Base-by-base conservation (phyloP, 225 moss, liverwort and hornwort species). In the Pseudoscleropodium purum region DNA sequence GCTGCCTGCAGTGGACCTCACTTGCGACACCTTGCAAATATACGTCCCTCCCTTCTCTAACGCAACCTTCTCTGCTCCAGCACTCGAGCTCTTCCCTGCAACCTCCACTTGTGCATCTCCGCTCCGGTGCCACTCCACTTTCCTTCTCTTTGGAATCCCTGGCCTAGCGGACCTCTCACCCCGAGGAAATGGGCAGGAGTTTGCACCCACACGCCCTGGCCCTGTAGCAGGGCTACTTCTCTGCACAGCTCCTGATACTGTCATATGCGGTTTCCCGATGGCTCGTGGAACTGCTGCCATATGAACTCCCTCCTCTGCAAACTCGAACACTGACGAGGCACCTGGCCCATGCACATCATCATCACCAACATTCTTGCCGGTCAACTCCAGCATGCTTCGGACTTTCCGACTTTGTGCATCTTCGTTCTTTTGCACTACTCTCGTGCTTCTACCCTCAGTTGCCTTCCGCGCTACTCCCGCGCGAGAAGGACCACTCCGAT, bases 301-400 rank as follows among this genome's bases (percentile, higher is more conserved):
- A 51, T 33, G 67, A 86, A 49, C 84, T 51, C 94, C 95, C 57
- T 97, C 96, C 74, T 92, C 93, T 86, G 93, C 94, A 43, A 96
- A 95, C 89, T 94, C 93, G 10, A 94, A 93, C 79, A 91, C 94
- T 76, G 89, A 92, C 59, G 90, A 87, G 51, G 92, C 89, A 93
- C 91, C 92, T 92, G 91, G 89, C 90, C 90, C 88, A 94, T 64
- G 92, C 88, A 92, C 82, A 85, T 88, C 91, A 90, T 88, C 11
- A 57, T 86, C 20, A 75, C 26, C 93, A 85, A 85, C 92, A 91
- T 91, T 93, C 77, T 94, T 93, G 88, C 93, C 92, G 67, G 93
- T 96, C 90, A 98, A 89, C 93, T 97, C 96, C 90, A 89, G 89
- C 80, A 97, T 88, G 94, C 96, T 97, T 81, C 96, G 97, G 43